phyloP scores from a whole-genome alignment of 1,284 basidiomycete species.

The Ceratobasidium sp. region DNA sequence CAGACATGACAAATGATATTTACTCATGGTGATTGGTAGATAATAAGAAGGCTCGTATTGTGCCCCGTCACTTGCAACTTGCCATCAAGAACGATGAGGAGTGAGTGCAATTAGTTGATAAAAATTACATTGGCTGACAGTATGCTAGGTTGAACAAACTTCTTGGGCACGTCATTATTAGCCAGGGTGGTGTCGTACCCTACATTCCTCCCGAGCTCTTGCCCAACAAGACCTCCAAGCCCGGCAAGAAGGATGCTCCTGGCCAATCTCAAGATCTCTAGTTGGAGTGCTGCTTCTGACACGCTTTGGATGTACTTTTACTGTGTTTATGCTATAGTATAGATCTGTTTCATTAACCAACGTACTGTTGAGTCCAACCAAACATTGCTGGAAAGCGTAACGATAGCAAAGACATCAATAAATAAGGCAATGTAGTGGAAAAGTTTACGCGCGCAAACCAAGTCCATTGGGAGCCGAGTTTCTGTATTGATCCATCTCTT shows the following conservation, averaged over 20 bases:
- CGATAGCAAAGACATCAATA: neutral
- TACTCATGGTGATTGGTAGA: slow-evolving; percentile 46
- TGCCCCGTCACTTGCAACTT: slow-evolving; percentile 77
- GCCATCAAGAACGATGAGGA: slow-evolving; percentile 90
- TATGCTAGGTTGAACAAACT: slow-evolving; percentile 68
- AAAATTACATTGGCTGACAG: slow-evolving; percentile 41
- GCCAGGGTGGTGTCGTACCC: slow-evolving; percentile 90
- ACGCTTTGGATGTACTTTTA: slow-evolving; percentile 28
- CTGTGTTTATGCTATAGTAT: slow-evolving; percentile 31
- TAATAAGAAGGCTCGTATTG: slow-evolving; percentile 62
- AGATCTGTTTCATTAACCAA: slow-evolving; percentile 21
- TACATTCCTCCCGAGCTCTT: slow-evolving; percentile 59
- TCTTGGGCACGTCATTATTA: slow-evolving; percentile 86
- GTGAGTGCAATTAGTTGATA: slow-evolving; percentile 51
- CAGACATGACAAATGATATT: slow-evolving; percentile 41
- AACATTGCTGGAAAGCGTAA: slow-evolving; percentile 15
- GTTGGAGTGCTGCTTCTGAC: neutral
- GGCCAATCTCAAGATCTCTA: slow-evolving; percentile 35
- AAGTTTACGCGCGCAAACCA: neutral
- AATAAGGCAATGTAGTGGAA: neutral
- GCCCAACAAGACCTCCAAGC: slow-evolving; percentile 53
- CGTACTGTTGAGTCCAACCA: slow-evolving; percentile 4
- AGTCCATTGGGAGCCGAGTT: slow-evolving; percentile 18
- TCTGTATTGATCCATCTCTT: slow-evolving; percentile 32
- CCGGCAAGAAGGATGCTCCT: slow-evolving; percentile 54